These are phyloP conservation scores for Sorghum bicolor DNA, from an alignment of 176 grass and related monocot genomes.

Conservation along the genomic window DNA sequence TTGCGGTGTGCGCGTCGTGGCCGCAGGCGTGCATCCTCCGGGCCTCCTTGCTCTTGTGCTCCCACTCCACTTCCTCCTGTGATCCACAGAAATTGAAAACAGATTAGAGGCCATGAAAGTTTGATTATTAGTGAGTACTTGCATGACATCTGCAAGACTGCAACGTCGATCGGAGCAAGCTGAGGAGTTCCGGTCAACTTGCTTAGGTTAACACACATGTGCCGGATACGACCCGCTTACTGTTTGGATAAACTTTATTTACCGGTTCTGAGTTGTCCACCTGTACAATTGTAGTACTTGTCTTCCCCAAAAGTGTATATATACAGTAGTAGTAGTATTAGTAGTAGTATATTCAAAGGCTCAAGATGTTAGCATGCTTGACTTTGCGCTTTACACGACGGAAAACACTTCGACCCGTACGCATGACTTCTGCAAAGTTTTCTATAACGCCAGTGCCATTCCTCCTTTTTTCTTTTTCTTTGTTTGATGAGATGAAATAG, in stretches of 20 bases:
- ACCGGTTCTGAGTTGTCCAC: not conserved
- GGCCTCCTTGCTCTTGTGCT: slow-evolving; percentile 72
- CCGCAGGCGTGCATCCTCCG: slow-evolving; percentile 91
- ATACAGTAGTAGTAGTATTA: not conserved
- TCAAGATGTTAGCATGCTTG: not conserved
- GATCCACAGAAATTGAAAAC: not conserved
- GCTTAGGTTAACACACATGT: not conserved
- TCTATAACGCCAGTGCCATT: not conserved
- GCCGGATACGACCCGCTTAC: not conserved
- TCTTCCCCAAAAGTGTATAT: not conserved
- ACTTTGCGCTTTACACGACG: not conserved
- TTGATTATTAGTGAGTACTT: slow-evolving; percentile 1
- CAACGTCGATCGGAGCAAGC: not conserved
- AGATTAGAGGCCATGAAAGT: not conserved
- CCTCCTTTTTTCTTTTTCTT: not conserved
- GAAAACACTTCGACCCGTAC: not conserved
- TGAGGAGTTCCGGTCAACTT: not conserved
- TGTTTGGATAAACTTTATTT: not conserved
- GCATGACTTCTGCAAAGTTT: not conserved
- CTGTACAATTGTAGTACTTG: not conserved
- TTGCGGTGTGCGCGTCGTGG: slow-evolving; percentile 78
- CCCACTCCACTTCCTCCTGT: slow-evolving; percentile 87
- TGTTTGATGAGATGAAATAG: not conserved
- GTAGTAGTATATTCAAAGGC: not conserved
- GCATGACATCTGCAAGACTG: not conserved